Evolutionary conservation across 73 alveolate species (phyloP).

Genomic region (Tetrahymena borealis): DNA sequence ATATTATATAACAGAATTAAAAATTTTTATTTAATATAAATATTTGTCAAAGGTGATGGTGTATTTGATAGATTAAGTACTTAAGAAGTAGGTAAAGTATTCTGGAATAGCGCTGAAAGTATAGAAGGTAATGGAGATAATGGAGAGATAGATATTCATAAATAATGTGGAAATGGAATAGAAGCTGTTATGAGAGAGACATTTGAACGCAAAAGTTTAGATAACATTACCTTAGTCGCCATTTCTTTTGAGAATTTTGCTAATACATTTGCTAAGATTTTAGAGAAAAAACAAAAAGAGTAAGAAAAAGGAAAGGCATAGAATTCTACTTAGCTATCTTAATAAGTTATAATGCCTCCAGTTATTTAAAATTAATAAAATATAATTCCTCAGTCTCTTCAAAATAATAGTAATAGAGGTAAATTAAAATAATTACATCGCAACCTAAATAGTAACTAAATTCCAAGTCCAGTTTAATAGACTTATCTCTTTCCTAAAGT

Average conservation of each 20-base stretch:
- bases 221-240: conserved; percentile 56
- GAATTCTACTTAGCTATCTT: not conserved
- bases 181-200: conserved; percentile 79
- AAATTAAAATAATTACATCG: not conserved
- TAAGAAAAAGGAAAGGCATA: not conserved
- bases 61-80: conserved; percentile 68
- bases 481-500: not conserved
- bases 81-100: conserved; percentile 52
- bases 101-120: conserved; percentile 57
- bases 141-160: conserved; percentile 62
- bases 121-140: conserved; percentile 15
- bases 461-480: not conserved
- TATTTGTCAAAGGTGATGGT: conserved; percentile 52
- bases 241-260: not conserved
- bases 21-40: not conserved
- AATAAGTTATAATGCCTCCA: not conserved
- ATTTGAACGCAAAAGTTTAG: conserved; percentile 69
- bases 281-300: not conserved
- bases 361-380: not conserved
- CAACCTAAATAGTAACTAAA: not conserved
- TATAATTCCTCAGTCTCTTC: not conserved
- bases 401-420: not conserved
- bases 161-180: conserved; percentile 76
- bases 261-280: not conserved
- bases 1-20: not conserved